phyloP scores from a whole-genome alignment of 2,329 filamentous ascomycete genomes.

The Claviceps digitariae region DNA sequence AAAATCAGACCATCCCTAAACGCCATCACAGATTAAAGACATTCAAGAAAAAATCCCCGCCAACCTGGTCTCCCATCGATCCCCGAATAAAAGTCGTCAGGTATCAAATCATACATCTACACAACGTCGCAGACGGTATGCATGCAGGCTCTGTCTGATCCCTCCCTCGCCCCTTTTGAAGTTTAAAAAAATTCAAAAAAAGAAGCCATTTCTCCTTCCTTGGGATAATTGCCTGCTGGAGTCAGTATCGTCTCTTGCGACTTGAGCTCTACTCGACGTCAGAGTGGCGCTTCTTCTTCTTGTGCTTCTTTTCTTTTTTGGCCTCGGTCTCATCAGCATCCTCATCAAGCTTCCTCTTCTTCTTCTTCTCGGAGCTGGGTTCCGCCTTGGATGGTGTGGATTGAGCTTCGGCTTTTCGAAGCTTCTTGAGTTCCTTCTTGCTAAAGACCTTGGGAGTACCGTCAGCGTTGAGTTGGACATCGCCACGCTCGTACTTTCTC shows the following conservation, averaged over 20 bases:
- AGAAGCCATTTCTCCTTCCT: background rate
- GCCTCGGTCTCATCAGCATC: conserved; percentile 46
- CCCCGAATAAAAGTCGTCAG: conserved; percentile 11
- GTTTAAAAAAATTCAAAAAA: background rate
- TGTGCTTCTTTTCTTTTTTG: conserved; percentile 47
- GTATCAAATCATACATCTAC: conserved; percentile 16
- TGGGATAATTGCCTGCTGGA: background rate
- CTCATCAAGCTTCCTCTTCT: conserved; percentile 62
- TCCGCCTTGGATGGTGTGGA: conserved; percentile 27
- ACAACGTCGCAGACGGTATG: conserved; percentile 9
- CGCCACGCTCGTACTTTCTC: conserved; percentile 63
- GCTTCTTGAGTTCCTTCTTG: conserved; percentile 67
- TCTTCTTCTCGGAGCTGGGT: conserved; percentile 29
- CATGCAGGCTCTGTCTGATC: conserved; percentile 6
- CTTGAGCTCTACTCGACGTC: conserved; percentile 6
- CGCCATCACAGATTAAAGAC: conserved; percentile 19
- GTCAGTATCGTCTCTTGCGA: background rate
- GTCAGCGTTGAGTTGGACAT: conserved; percentile 52
- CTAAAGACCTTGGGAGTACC: conserved; percentile 54
- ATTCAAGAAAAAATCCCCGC: background rate
- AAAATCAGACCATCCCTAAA: conserved; percentile 18
- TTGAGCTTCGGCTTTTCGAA: conserved; percentile 46
- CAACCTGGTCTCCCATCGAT: background rate
- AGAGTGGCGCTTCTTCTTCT: conserved; percentile 33
- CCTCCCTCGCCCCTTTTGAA: background rate